Base-by-base conservation (phyloP, 2,329 filamentous ascomycete species). In the Bimuria novae-zelandiae region DNA sequence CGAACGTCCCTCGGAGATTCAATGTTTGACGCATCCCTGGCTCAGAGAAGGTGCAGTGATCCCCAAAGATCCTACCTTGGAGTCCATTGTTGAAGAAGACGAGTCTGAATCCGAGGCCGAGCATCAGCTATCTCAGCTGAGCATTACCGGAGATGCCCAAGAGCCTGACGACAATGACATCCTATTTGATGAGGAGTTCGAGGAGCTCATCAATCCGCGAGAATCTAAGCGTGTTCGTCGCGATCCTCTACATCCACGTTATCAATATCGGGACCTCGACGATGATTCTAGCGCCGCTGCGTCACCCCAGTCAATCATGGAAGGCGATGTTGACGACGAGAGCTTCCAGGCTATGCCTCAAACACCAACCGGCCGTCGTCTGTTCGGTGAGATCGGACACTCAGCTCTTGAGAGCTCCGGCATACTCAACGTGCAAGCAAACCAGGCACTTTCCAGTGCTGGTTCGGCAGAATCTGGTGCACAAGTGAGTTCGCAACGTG, bases 1-100 rank as follows among this genome's bases (percentile, higher is more conserved):
- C 51, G 75, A 83, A n/a, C 85, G 93, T 51, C 89, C 91, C 0
- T 89, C 87, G 0, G 86, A 94, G 39, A 71, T 77, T 4, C 82
- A 89, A 45, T 87, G 96, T 49, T 81, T 90, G 52, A 74, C 76
- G 11, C 89, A 94, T 70, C 77, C 82, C 1, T 97, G 93, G 93
- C 79, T 96, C n/a, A 71, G 68, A 21, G 72, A 78, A n/a, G 73
- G 79, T 21, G 67, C 71, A 1, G 79, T 83, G 49, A 46, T 68
- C 33, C 61, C 57, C 5, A 51, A 63, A 7, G 65, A 69, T 50
- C 56, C 65, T 1, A 49, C 43, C 5, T 67, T 80, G 14, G 67
- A 73, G 39, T 74, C 72, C 3, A 80, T 80, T 45, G 59, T 65
- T 3, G 74, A 76, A 49, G 78, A 90, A 61, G 87, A 89, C 52